Conservation (phyloP, 1,284 basidiomycete genomes). For the Fomitiporia mediterranea region DNA sequence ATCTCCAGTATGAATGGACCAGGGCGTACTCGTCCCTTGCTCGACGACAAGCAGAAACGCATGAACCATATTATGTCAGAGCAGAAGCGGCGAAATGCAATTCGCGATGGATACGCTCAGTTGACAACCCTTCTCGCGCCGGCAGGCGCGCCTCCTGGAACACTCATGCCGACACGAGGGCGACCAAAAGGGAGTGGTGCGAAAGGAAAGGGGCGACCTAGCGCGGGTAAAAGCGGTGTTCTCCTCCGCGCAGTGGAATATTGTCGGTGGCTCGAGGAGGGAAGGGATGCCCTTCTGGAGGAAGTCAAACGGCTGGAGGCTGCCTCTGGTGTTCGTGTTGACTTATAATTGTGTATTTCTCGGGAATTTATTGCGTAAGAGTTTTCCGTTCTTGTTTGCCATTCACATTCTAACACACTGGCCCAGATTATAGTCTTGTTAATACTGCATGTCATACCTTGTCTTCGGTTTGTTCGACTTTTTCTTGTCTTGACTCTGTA, state of each 20-base stretch:
- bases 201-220: constrained; percentile 35
- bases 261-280: constrained; percentile 71
- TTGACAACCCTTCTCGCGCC: constrained; percentile 75
- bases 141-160: constrained; percentile 53
- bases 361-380: too few species aligned
- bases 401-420: too few species aligned
- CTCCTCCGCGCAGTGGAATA: constrained; percentile 78
- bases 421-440: too few species aligned
- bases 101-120: constrained; percentile 84
- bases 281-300: constrained; percentile 53
- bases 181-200: constrained; percentile 72
- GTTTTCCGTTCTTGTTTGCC: too few species aligned
- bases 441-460: background rate
- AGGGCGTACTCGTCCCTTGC: constrained; percentile 35
- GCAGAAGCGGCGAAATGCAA: constrained; percentile 86
- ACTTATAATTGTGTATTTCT: background rate
- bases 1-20: constrained; percentile 1
- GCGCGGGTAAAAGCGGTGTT: constrained; percentile 78
- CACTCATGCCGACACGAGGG: constrained; percentile 72
- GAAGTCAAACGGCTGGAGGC: constrained; percentile 62
- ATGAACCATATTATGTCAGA: constrained; percentile 93
- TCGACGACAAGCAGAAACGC: constrained; percentile 83
- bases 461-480: too few species aligned
- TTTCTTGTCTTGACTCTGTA: background rate
- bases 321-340: constrained; percentile 43